Percentiles rank a stretch among this genome's conserved stretches.
phyloP scores from a whole-genome alignment of 2,329 filamentous ascomycete species.

The Ceratocystis papillata region DNA sequence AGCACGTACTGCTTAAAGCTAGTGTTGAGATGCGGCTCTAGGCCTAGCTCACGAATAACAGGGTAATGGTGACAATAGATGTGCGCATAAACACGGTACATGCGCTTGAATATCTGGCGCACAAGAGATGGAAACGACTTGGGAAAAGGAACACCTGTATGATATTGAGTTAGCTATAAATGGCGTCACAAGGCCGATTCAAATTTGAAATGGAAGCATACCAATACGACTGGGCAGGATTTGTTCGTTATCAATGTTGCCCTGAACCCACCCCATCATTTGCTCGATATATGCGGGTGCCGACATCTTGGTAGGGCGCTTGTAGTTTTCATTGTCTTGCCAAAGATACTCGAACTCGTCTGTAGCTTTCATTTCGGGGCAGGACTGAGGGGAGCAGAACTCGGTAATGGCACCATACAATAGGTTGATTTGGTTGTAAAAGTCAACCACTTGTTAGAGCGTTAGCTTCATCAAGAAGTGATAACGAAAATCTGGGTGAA shows the following conservation, averaged over 20 bases:
- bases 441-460: constrained; percentile 72
- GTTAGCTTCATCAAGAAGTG: constrained; percentile 21
- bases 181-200: neutral
- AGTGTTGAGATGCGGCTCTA: constrained; percentile 95
- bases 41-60: constrained; percentile 83
- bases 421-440: constrained; percentile 99
- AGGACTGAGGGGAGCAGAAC: constrained; percentile 94
- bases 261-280: constrained; percentile 92
- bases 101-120: constrained; percentile 94
- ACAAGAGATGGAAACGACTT: constrained; percentile 82
- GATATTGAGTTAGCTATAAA: constrained; percentile 21
- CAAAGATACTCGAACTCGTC: constrained; percentile 99
- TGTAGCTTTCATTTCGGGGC: constrained; percentile 99
- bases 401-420: constrained; percentile 98
- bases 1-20: constrained; percentile 99
- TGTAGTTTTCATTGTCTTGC: constrained; percentile 92
- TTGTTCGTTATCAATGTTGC: constrained; percentile 87
- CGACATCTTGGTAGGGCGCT: constrained; percentile 94
- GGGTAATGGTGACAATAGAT: constrained; percentile 99
- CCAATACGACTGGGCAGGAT: constrained; percentile 91
- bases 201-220: constrained; percentile 32
- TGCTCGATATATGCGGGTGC: constrained; percentile 97
- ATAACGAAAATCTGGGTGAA: constrained; percentile 3
- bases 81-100: constrained; percentile 97
- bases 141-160: constrained; percentile 75